These are phyloP conservation scores for Kockovaella imperatae DNA, from an alignment of 768 basidiomycete genomes.

Conservation along the genomic window DNA sequence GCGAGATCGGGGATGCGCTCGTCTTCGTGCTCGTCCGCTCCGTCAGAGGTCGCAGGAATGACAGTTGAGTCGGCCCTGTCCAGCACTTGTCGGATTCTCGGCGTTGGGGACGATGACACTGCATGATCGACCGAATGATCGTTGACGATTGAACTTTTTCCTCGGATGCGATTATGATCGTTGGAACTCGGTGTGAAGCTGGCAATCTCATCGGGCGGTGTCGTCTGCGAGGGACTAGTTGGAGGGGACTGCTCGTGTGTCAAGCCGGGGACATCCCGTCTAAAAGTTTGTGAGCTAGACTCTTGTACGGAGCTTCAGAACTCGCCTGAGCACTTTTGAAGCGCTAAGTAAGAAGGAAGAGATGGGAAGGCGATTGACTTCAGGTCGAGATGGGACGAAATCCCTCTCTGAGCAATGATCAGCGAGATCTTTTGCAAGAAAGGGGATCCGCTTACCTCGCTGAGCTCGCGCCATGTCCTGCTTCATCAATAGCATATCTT, in stretches of 20 bases:
- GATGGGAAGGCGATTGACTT: background rate
- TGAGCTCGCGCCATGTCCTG: background rate
- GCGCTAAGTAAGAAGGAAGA: background rate
- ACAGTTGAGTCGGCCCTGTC: background rate
- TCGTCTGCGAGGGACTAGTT: constrained; percentile 6
- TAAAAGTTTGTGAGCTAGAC: background rate
- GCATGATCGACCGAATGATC: background rate
- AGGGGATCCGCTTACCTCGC: background rate
- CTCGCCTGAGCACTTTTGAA: background rate
- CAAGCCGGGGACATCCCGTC: background rate
- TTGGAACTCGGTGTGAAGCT: constrained; percentile 12
- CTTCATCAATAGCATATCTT: background rate
- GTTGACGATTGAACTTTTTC: constrained; percentile 1
- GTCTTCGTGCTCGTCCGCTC: constrained; percentile 1
- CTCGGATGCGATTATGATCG: background rate
- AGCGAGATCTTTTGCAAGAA: background rate
- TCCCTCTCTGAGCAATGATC: background rate
- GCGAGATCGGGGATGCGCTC: constrained; percentile 1
- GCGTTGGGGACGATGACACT: constrained; percentile 14
- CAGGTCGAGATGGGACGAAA: background rate
- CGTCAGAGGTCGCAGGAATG: constrained; percentile 11
- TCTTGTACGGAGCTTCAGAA: too few species aligned
- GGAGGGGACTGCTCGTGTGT: background rate
- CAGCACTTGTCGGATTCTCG: background rate
- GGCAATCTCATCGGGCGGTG: constrained; percentile 14